A percentile compares a stretch with the other conserved stretches of the same genome.
Evolutionary conservation across 441 rosid species (phyloP).

Genomic region (Omphalea diandra): DNA sequence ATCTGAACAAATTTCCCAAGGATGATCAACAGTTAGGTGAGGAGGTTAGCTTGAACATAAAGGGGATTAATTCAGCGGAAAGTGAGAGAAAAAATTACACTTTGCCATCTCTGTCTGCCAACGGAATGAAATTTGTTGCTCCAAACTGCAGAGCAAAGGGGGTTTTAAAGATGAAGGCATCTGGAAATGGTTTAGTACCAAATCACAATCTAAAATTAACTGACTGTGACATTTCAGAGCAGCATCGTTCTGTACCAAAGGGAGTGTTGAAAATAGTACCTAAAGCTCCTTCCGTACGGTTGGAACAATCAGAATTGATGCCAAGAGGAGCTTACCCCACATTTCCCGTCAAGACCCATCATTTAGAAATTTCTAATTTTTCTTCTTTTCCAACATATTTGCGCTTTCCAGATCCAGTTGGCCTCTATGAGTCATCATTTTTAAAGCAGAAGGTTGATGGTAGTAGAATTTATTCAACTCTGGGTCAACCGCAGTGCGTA

Average conservation of each 20-base stretch:
- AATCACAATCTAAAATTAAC: slow-evolving; percentile 27
- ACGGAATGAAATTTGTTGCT: slow-evolving; percentile 27
- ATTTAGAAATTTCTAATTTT: slow-evolving; percentile 27
- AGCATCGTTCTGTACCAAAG: slow-evolving; percentile 41
- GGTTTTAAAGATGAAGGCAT: slow-evolving; percentile 41
- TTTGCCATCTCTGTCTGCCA: slow-evolving; percentile 24
- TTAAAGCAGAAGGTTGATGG: slow-evolving; percentile 34
- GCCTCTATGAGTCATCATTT: slow-evolving; percentile 28
- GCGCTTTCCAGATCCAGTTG: slow-evolving; percentile 27
- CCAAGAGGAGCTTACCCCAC: slow-evolving; percentile 32
- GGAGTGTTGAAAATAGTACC: slow-evolving; percentile 60
- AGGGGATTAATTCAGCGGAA: slow-evolving; percentile 31
- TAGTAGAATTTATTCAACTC: slow-evolving; percentile 24
- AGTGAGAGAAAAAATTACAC: slow-evolving; percentile 28
- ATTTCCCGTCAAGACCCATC: slow-evolving; percentile 27
- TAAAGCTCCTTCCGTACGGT: slow-evolving; percentile 33
- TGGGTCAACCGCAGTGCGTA: slow-evolving; percentile 35
- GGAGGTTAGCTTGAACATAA: slow-evolving; percentile 31
- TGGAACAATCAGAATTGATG: slow-evolving; percentile 30
- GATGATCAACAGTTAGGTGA: slow-evolving; percentile 35
- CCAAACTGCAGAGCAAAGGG: slow-evolving; percentile 37
- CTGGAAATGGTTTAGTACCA: slow-evolving; percentile 27
- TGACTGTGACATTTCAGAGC: slow-evolving; percentile 24
- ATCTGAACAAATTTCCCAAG: slow-evolving; percentile 55
- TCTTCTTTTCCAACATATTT: slow-evolving; percentile 32